Base-by-base conservation (phyloP, 179 eudicot genomes). In the Silene noctiflora region DNA sequence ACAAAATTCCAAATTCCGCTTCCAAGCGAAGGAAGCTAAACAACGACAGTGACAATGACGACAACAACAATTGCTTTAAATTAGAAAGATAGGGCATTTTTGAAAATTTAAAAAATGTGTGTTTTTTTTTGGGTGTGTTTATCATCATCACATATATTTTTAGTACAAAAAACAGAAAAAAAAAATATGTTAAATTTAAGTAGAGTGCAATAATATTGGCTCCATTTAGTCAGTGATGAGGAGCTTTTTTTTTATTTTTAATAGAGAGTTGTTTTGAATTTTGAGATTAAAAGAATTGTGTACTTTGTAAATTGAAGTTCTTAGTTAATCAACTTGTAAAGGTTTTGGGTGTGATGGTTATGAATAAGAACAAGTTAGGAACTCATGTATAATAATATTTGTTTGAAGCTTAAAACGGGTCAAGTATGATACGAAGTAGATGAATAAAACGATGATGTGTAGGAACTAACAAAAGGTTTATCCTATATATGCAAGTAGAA, bases 21-120 rank as follows among this genome's bases (percentile, higher is more conserved):
- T 75, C 81, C 63, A 87, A 89, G 85, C 83, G 88, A 81, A 84
- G 90, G 85, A 87, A 76, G 77, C 77, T 89, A 31, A 81, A 81
- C 83, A 48, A 51, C 24, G 39, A 68, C 21, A 4, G 9, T 12
- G 55, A 68, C 27, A 42, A 51, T 17, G 20, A 51, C n/a, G 17
- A 51, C 56, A 2, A 51, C 17, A 14, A 51, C 17, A 76, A 29
- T 48, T 65, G 71, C 27, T 73, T 29, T 48, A 27, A 72, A 29
- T 48, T 63, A 58, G 70, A 82, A 76, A 46, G 21, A 63, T 82
- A 29, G 3, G 21, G 33, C 22, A 5, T 35, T 53, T 55, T 55
- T 33, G 7, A 33, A 33, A 33, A 33, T 16, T 25, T 12, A 4
- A 10, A 27, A 74, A 4, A 64, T 39, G 58, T 69, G 78, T 17